These are phyloP conservation scores for Sesbania bispinosa DNA, from an alignment of 306 rosid species.

Conservation along the genomic window DNA sequence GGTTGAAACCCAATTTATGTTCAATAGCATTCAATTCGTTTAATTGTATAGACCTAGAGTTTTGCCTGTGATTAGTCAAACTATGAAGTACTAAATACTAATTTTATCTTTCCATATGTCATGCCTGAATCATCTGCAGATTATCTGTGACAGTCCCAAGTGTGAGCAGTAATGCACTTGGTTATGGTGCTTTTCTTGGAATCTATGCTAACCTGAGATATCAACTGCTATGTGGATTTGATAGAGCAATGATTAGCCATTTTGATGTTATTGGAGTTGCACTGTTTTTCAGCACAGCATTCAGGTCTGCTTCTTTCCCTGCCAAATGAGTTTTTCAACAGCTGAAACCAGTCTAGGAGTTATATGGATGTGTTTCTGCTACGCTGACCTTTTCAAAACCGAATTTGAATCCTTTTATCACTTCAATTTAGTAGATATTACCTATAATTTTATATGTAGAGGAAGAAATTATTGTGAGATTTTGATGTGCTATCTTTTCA, in stretches of 20 bases:
- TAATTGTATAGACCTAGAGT: background rate
- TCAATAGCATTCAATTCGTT: background rate
- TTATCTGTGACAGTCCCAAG: conserved; percentile 87
- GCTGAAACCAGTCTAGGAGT: background rate
- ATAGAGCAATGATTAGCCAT: conserved; percentile 72
- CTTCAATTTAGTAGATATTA: background rate
- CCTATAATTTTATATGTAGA: background rate
- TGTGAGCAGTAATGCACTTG: conserved; percentile 79
- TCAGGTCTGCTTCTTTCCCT: conserved; percentile 53
- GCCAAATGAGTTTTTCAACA: background rate
- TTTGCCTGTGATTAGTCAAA: conserved; percentile 14
- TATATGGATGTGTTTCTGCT: background rate
- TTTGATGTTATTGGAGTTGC: conserved; percentile 97
- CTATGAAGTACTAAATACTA: conserved; percentile 13
- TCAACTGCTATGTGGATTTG: conserved; percentile 90
- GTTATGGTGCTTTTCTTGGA: conserved; percentile 97
- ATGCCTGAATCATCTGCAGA: conserved; percentile 43
- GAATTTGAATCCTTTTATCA: background rate
- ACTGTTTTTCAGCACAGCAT: conserved; percentile 74
- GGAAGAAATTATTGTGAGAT: conserved; percentile 3
- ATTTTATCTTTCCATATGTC: background rate
- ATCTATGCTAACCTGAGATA: conserved; percentile 93
- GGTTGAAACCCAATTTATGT: conserved; percentile 4
- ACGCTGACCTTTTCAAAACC: background rate
- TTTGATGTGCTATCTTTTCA: background rate